These are phyloP conservation scores for Claviceps digitariae DNA, from an alignment of 2,329 filamentous ascomycete species.

Conservation along the genomic window DNA sequence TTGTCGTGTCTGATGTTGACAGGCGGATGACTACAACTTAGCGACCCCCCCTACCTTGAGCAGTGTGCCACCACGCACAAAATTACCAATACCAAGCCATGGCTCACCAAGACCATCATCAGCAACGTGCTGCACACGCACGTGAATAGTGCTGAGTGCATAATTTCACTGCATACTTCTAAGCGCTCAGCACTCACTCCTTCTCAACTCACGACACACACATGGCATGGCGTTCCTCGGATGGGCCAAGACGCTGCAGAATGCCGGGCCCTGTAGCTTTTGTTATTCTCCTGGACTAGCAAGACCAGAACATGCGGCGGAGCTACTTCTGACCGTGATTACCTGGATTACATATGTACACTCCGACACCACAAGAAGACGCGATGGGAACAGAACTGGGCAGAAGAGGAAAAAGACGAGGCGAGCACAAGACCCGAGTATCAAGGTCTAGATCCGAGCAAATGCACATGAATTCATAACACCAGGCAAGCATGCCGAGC, in stretches of 20 bases:
- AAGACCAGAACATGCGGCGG: not conserved
- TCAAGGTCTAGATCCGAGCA: not conserved
- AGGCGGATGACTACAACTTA: not conserved
- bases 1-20: not conserved
- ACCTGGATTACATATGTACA: not conserved
- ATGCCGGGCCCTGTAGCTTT: not conserved
- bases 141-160: not conserved
- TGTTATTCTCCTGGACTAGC: not conserved
- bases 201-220: not conserved
- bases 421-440: not conserved
- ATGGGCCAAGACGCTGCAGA: not conserved
- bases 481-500: not conserved
- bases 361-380: not conserved
- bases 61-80: not conserved
- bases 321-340: not conserved
- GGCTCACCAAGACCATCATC: not conserved
- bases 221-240: not conserved
- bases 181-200: too few species aligned
- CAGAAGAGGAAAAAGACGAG: not conserved
- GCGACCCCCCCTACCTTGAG: too few species aligned
- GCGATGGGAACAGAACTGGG: not conserved
- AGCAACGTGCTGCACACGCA: not conserved
- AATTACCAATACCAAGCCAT: not conserved
- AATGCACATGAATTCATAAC: not conserved
- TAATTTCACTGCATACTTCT: not conserved